Conservation (phyloP, 2,329 filamentous ascomycete species). For the Pestalotiopsis sp. region DNA sequence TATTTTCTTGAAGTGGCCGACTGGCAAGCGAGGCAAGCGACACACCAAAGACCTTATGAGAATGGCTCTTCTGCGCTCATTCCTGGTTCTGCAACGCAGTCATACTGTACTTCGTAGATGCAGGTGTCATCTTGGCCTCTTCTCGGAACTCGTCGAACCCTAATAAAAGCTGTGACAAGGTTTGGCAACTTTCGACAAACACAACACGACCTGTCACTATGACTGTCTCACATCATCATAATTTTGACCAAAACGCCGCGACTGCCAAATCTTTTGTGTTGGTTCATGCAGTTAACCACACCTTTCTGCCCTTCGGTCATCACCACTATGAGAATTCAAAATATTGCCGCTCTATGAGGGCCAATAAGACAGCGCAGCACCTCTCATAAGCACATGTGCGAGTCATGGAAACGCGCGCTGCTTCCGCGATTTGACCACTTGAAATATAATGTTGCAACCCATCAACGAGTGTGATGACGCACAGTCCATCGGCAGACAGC, state of each 20-base stretch:
- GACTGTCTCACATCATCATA: conserved; percentile 1
- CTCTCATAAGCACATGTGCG: neutral
- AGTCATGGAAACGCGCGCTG: conserved; percentile 7
- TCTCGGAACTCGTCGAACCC: too few relatives aligned
- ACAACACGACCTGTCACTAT: neutral
- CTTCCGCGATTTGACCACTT: neutral
- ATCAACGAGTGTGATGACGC: conserved; percentile 2
- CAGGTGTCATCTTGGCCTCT: too few relatives aligned
- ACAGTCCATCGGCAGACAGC: neutral
- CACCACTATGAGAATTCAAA: neutral
- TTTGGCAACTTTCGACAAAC: neutral
- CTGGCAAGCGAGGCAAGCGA: too few relatives aligned
- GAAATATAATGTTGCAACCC: neutral
- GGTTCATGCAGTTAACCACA: conserved; percentile 1
- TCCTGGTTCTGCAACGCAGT: too few relatives aligned
- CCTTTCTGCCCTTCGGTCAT: neutral
- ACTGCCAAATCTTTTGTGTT: neutral
- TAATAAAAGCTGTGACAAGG: neutral
- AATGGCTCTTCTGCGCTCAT: too few relatives aligned
- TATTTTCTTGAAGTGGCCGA: too few relatives aligned
- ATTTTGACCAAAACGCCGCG: neutral
- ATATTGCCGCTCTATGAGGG: neutral
- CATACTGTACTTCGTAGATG: too few relatives aligned
- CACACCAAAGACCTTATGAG: too few relatives aligned
- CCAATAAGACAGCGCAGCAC: neutral